Base-by-base conservation (phyloP, 1,284 basidiomycete species). In the Anthracocystis walkeri region DNA sequence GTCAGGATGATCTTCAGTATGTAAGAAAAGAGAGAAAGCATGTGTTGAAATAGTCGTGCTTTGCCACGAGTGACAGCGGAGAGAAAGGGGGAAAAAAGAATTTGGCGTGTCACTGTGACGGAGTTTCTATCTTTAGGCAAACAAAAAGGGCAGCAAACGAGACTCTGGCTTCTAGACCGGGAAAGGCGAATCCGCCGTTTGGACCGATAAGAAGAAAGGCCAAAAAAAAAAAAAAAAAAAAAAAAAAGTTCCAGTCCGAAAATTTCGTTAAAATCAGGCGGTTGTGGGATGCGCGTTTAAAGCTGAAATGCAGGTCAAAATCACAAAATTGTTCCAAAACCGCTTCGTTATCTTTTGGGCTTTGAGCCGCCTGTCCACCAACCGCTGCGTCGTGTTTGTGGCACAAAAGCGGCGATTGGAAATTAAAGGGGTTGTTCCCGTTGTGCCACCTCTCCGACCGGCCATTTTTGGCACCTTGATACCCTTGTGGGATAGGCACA, bases 171-270 rank as follows among this genome's bases (percentile, higher is more conserved):
- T 49, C 29, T 38, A 2, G 35, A 49, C 21, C 25, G 50, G 33
- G 35, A 40, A 64, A 29, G 29, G 44, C 25, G 33, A 57, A 61
- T 62, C 58, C 66, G 59, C 67, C 67, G 67, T 51, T 65, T 65
- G 14, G 20, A 50, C 67, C 67, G 65, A 62, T 18, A 31, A 44
- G 46, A 29, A 50, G 29, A 20, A 45, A 29, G 14, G n/a, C 3
- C 29, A 21, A 42, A 27, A 41, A 27, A 27, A 48, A 40, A 20
- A 25, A 25, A 35, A 29, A 49, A 31, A 27, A 11, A 50, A 48
- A 48, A 27, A 41, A 18, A 44, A 44, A 45, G n/a, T n/a, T n/a
- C n/a, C n/a, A n/a, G n/a, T n/a, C n/a, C n/a, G n/a, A n/a, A n/a
- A n/a, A n/a, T n/a, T n/a, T n/a, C n/a, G n/a, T n/a, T n/a, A n/a